These are phyloP conservation scores for Candida nemodendra DNA, from an alignment of 805 yeast genomes.

Conservation along the genomic window DNA sequence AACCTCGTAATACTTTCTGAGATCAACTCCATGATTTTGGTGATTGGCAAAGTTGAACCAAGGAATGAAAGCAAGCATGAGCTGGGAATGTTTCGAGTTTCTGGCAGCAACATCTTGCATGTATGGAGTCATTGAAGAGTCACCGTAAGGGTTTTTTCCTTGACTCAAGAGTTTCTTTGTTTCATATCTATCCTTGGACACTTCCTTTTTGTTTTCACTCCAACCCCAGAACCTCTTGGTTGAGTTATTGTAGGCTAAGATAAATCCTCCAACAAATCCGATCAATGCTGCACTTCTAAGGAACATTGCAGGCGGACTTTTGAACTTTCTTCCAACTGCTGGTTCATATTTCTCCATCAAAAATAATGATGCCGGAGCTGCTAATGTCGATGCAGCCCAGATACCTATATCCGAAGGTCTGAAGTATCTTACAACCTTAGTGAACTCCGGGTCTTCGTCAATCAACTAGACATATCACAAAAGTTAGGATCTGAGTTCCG, in stretches of 20 bases:
- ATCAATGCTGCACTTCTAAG: slow-evolving; percentile 59
- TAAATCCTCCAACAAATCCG: slow-evolving; percentile 74
- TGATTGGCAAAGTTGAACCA: slow-evolving; percentile 82
- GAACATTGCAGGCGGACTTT: slow-evolving; percentile 52
- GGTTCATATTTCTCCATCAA: slow-evolving; percentile 49
- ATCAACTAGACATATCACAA: slow-evolving; percentile 50
- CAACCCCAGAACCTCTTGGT: slow-evolving; percentile 76
- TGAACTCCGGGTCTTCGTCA: slow-evolving; percentile 77
- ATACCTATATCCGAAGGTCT: slow-evolving; percentile 62
- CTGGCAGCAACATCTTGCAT: slow-evolving; percentile 73
- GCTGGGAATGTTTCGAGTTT: slow-evolving; percentile 71
- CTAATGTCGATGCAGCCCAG: slow-evolving; percentile 46
- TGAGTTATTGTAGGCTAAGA: slow-evolving; percentile 65
- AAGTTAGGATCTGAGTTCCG: no score
- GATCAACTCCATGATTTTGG: slow-evolving; percentile 78
- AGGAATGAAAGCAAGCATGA: slow-evolving; percentile 61
- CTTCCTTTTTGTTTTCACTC: slow-evolving; percentile 70
- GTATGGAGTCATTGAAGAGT: slow-evolving; percentile 61
- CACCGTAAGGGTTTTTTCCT: slow-evolving; percentile 66
- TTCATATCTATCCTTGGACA: slow-evolving; percentile 69
- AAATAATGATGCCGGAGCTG: slow-evolving; percentile 47
- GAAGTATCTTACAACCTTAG: slow-evolving; percentile 68
- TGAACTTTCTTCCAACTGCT: slow-evolving; percentile 42
- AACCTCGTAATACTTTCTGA: slow-evolving; percentile 55
- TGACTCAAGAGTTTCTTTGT: slow-evolving; percentile 62